phyloP scores from a whole-genome alignment of 2,329 filamentous ascomycete species.

The Claviceps arundinis region DNA sequence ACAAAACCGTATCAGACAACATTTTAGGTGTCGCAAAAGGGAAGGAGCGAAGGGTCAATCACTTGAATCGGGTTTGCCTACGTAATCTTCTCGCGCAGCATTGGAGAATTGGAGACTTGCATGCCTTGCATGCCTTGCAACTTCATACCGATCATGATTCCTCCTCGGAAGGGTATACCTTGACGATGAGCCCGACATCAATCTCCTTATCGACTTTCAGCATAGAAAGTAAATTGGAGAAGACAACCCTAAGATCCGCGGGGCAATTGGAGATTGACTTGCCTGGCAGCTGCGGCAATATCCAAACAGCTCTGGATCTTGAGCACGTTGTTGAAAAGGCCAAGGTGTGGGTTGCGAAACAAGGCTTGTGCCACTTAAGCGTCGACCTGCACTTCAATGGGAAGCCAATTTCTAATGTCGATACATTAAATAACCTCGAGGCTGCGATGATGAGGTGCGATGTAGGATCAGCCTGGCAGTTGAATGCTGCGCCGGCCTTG shows the following conservation, averaged over 20 bases:
- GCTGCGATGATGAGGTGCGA: slow-evolving; percentile 13
- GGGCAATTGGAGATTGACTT: slow-evolving; percentile 16
- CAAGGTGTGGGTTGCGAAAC: slow-evolving; percentile 22
- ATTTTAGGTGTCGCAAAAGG: not conserved
- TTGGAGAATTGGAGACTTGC: not conserved
- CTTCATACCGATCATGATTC: not conserved
- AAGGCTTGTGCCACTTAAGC: slow-evolving; percentile 16
- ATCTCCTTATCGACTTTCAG: slow-evolving; percentile 15
- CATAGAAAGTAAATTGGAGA: slow-evolving; percentile 10
- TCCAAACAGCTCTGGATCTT: slow-evolving; percentile 14
- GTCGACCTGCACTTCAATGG: slow-evolving; percentile 14
- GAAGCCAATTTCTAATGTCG: slow-evolving; percentile 6
- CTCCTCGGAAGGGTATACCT: not conserved
- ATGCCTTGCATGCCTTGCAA: not conserved
- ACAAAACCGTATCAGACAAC: not conserved
- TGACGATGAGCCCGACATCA: slow-evolving; percentile 6
- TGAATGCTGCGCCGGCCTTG: not conserved
- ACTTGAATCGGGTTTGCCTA: not conserved
- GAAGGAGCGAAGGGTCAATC: not conserved
- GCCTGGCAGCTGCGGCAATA: slow-evolving; percentile 5
- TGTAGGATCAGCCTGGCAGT: slow-evolving; percentile 9
- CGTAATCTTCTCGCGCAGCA: no score
- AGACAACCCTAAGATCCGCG: slow-evolving; percentile 13
- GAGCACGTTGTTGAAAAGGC: slow-evolving; percentile 9
- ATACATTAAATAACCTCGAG: slow-evolving; percentile 7